Evolutionary conservation across 2,329 filamentous ascomycete genomes (phyloP).

Genomic region (Coniochaeta sp.): DNA sequence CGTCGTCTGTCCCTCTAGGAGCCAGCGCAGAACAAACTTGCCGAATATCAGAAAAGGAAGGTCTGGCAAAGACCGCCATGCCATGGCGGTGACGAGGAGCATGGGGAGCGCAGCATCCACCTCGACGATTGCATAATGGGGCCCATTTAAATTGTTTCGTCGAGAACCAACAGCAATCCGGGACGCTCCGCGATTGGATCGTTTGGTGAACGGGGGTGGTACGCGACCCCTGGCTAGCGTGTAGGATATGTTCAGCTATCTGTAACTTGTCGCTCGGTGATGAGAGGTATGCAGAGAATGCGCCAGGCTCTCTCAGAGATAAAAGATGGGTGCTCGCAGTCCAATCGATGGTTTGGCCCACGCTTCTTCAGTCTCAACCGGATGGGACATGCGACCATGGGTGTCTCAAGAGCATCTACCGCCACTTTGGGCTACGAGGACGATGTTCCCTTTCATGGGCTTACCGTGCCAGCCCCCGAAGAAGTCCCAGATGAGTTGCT

Average conservation of each 20-base stretch:
- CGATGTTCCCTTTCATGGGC: not conserved
- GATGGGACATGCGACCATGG: not conserved
- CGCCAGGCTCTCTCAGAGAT: not conserved
- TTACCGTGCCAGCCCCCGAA: not conserved
- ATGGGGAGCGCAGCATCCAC: not conserved
- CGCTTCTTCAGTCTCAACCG: not conserved
- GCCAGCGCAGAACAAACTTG: not conserved
- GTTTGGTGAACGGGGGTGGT: not conserved
- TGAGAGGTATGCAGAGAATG: not conserved
- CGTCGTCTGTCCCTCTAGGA: not conserved
- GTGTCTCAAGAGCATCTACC: not conserved
- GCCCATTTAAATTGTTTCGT: not conserved
- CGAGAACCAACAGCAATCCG: not conserved
- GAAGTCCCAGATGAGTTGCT: slow-evolving; percentile 2
- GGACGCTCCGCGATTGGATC: not conserved
- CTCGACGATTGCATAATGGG: not conserved
- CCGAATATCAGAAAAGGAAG: not conserved
- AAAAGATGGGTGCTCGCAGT: not conserved
- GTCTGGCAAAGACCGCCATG: not conserved
- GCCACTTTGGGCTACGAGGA: not conserved
- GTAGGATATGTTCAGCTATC: not conserved
- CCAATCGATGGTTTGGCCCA: not conserved
- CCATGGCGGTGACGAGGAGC: not conserved
- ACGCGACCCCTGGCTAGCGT: not conserved
- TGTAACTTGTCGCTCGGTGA: not conserved